Evolutionary conservation across 2,329 filamentous ascomycete species (phyloP).

Genomic region (Cladosporium sp.): DNA sequence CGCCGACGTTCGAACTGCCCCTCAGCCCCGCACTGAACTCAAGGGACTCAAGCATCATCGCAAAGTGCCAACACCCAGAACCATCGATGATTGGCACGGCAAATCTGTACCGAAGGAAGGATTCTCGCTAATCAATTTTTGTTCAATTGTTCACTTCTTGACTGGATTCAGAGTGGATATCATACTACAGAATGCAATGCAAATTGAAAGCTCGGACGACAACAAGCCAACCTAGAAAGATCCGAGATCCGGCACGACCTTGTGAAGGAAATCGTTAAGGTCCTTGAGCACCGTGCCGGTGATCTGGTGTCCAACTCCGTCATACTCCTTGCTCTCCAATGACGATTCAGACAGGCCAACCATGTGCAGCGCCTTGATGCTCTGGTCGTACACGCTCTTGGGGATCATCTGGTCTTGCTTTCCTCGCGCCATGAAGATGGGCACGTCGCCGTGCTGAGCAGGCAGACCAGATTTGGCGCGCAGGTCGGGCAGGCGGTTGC

Average conservation of each 20-base stretch:
- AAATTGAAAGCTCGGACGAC: not conserved
- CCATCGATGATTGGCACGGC: too few relatives aligned
- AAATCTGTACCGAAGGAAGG: too few relatives aligned
- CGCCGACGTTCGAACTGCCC: too few relatives aligned
- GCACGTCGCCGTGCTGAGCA: conserved; percentile 31
- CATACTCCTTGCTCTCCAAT: conserved; percentile 41
- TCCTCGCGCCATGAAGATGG: conserved; percentile 44
- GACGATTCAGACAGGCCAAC: conserved; percentile 35
- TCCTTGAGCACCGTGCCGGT: conserved; percentile 40
- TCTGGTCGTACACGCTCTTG: conserved; percentile 37
- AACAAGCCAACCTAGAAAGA: not conserved
- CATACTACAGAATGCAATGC: not conserved
- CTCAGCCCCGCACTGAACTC: too few relatives aligned
- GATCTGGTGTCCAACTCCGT: conserved; percentile 43
- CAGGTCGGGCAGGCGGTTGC: conserved; percentile 34
- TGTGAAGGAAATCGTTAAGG: conserved; percentile 38
- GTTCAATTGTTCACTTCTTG: too few relatives aligned
- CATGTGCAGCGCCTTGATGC: conserved; percentile 35
- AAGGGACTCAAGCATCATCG: too few relatives aligned
- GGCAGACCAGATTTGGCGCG: conserved; percentile 33
- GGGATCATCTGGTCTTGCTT: conserved; percentile 44
- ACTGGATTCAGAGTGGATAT: not conserved
- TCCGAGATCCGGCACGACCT: conserved; percentile 32
- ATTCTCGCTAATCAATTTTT: too few relatives aligned
- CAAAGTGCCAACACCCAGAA: too few relatives aligned